Evolutionary conservation across 495 filamentous ascomycete genomes (phyloP).

Genomic region (Parathielavia hyrcaniae): DNA sequence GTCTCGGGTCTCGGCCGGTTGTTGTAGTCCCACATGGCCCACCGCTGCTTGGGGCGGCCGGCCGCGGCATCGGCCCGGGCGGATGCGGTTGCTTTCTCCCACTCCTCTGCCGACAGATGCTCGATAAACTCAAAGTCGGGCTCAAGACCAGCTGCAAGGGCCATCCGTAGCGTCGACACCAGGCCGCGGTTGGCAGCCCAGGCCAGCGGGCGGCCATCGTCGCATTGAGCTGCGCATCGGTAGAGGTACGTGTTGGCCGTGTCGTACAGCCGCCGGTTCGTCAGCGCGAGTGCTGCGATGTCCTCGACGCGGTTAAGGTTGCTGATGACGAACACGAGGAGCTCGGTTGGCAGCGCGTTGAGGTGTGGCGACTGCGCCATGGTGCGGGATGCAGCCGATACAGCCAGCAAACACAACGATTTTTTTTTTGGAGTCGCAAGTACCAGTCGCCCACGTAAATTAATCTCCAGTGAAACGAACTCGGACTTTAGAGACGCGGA

Average conservation of each 20-base stretch:
- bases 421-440: no score
- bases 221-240: slow-evolving; percentile 18
- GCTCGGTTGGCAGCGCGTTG: slow-evolving; percentile 25
- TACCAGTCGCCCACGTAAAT: not conserved
- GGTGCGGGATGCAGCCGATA: not conserved
- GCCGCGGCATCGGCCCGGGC: slow-evolving; percentile 9
- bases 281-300: slow-evolving; percentile 26
- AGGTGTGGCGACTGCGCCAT: slow-evolving; percentile 6
- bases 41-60: slow-evolving; percentile 9
- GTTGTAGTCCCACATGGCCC: slow-evolving; percentile 23
- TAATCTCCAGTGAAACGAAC: not conserved
- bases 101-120: slow-evolving; percentile 10
- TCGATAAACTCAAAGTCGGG: slow-evolving; percentile 27
- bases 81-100: slow-evolving; percentile 16
- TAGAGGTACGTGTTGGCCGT: slow-evolving; percentile 26
- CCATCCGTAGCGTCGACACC: slow-evolving; percentile 21
- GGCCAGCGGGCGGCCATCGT: slow-evolving; percentile 23
- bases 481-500: not conserved
- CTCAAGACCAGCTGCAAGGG: slow-evolving; percentile 25
- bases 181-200: slow-evolving; percentile 30
- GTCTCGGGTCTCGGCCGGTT: slow-evolving; percentile 16
- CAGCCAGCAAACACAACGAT: no score
- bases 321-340: slow-evolving; percentile 27
- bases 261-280: slow-evolving; percentile 20
- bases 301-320: slow-evolving; percentile 24